Percentiles rank a stretch among this genome's conserved stretches.
Conservation (phyloP, 2,329 filamentous ascomycete species). For the Leptographium procerum region DNA sequence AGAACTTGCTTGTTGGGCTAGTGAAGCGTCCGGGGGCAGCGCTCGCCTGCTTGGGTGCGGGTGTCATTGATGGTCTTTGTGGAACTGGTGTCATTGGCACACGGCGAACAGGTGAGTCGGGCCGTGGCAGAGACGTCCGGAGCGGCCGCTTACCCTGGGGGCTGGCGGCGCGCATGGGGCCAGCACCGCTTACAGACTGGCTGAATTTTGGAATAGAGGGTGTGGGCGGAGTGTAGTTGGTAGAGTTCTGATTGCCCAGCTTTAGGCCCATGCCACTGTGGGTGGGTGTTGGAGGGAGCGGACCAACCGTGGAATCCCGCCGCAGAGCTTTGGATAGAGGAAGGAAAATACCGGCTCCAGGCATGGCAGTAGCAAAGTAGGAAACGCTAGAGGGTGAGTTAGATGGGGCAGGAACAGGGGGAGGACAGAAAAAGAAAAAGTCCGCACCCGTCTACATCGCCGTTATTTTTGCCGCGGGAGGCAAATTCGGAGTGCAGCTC, state of each 20-base stretch:
- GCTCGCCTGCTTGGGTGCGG: constrained; percentile 28
- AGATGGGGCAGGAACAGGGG: not conserved
- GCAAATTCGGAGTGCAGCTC: constrained; percentile 78
- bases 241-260: constrained; percentile 43
- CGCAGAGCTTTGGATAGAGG: constrained; percentile 70
- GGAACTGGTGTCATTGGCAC: constrained; percentile 50
- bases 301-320: constrained; percentile 43
- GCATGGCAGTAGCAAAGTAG: constrained; percentile 71
- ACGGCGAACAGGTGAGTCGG: constrained; percentile 73
- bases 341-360: constrained; percentile 86
- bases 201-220: constrained; percentile 69
- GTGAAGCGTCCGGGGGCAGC: constrained; percentile 43
- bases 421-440: not conserved
- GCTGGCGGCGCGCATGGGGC: constrained; percentile 60
- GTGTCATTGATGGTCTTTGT: constrained; percentile 45
- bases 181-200: constrained; percentile 53
- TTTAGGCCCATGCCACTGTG: constrained; percentile 48
- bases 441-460: constrained; percentile 80
- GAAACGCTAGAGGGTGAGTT: constrained; percentile 33
- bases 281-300: constrained; percentile 56
- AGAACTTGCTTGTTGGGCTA: constrained; percentile 51
- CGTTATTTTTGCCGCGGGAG: constrained; percentile 80
- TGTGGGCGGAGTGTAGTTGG: constrained; percentile 51
- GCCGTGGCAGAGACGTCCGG: constrained; percentile 70
- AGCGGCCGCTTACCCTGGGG: constrained; percentile 56